Evolutionary conservation across 306 rosid genomes (phyloP).

Genomic region (Canavalia gladiata): DNA sequence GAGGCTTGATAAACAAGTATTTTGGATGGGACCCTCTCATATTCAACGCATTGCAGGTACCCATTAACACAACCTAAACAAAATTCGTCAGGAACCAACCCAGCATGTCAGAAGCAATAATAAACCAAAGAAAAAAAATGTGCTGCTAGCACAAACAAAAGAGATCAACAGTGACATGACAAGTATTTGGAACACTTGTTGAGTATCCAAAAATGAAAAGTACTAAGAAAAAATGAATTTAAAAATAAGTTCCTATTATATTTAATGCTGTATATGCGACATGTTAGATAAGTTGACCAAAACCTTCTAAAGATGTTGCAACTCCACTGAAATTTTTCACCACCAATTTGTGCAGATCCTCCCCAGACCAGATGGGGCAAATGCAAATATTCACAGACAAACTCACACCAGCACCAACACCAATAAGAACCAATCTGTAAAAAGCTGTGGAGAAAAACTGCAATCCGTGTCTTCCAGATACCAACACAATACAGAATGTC

Average conservation of each 20-base stretch:
- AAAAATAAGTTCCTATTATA: no score
- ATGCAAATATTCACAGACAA: conserved; percentile 67
- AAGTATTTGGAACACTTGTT: neutral
- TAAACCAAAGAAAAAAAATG: neutral
- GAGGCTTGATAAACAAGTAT: conserved; percentile 80
- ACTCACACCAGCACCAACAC: conserved; percentile 71
- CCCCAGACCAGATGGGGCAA: conserved; percentile 86
- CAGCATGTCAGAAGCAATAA: conserved; percentile 12
- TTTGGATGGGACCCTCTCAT: conserved; percentile 76
- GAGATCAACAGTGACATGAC: neutral
- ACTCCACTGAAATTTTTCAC: conserved; percentile 74
- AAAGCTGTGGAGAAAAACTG: conserved; percentile 67
- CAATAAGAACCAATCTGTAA: conserved; percentile 73
- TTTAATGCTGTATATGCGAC: neutral
- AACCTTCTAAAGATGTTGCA: conserved; percentile 76
- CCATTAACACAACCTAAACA: conserved; percentile 68
- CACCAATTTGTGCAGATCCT: conserved; percentile 85
- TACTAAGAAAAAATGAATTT: neutral
- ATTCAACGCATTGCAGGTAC: conserved; percentile 74
- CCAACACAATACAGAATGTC: conserved; percentile 77
- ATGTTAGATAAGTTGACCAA: neutral
- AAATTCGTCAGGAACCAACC: conserved; percentile 33
- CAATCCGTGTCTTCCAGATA: conserved; percentile 59
- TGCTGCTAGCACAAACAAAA: neutral
- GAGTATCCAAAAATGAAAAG: neutral